Percentiles rank a stretch among this genome's conserved stretches.
phyloP scores from a whole-genome alignment of 2,329 filamentous ascomycete genomes.

The Orbilia brochopaga region DNA sequence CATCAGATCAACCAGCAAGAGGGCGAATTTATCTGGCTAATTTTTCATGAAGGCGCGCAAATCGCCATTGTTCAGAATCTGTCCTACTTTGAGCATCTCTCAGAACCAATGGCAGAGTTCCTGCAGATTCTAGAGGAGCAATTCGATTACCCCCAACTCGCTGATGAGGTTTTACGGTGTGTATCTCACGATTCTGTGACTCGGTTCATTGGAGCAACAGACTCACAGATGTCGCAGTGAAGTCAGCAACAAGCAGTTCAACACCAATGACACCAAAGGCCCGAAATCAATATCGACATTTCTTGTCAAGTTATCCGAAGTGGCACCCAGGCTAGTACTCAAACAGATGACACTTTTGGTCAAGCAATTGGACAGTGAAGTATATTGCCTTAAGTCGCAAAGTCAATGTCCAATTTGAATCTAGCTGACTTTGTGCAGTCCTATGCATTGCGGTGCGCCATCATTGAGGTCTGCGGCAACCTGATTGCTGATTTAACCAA shows the following conservation, averaged over 20 bases:
- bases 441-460: constrained; percentile 87
- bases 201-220: not conserved
- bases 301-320: constrained; percentile 87
- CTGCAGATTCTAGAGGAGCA: constrained; percentile 93
- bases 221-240: constrained; percentile 64
- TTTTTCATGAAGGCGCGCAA: constrained; percentile 72
- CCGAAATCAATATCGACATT: constrained; percentile 97
- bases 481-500: constrained; percentile 88
- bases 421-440: constrained; percentile 63
- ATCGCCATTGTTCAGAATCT: constrained; percentile 97
- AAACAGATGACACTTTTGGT: constrained; percentile 96
- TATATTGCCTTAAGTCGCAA: constrained; percentile 56
- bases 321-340: constrained; percentile 88
- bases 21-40: not conserved
- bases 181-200: too few relatives aligned
- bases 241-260: constrained; percentile 96
- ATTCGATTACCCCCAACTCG: constrained; percentile 94
- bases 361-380: constrained; percentile 93
- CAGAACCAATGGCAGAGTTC: constrained; percentile 98
- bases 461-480: constrained; percentile 97
- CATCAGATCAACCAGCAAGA: not conserved
- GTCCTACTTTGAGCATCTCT: constrained; percentile 98
- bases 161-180: constrained; percentile 81
- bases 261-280: constrained; percentile 90
- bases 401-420: not conserved